These are phyloP conservation scores for Cladophialophora exuberans DNA, from an alignment of 2,329 filamentous ascomycete species.

Conservation along the genomic window DNA sequence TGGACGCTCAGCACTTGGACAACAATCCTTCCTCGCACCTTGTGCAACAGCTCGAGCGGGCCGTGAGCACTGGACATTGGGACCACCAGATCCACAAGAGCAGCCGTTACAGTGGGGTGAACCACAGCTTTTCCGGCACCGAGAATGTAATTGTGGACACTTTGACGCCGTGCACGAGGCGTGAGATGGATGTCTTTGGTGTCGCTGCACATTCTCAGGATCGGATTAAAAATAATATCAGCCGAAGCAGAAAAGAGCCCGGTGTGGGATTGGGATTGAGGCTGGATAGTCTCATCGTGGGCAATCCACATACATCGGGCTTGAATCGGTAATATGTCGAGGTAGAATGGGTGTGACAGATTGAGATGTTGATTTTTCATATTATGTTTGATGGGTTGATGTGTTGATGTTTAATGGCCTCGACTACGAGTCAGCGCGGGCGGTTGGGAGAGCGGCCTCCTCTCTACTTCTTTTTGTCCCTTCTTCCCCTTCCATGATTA, in stretches of 20 bases:
- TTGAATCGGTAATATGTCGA: too few relatives aligned
- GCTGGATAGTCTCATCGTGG: not conserved
- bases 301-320: not conserved
- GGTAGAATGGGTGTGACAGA: too few relatives aligned
- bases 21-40: conserved; percentile 1
- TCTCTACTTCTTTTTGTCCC: not conserved
- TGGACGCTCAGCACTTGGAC: not conserved
- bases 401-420: not conserved
- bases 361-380: too few relatives aligned
- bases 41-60: conserved; percentile 22
- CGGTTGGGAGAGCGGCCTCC: not conserved
- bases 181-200: conserved; percentile 4
- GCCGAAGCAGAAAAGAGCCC: not conserved
- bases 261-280: not conserved
- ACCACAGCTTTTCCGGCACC: too few relatives aligned
- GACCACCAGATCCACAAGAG: not conserved
- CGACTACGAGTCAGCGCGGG: not conserved
- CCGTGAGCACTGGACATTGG: conserved; percentile 17
- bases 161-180: not conserved
- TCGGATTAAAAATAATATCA: too few relatives aligned
- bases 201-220: not conserved
- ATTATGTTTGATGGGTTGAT: too few relatives aligned
- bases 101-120: not conserved
- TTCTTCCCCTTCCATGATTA: not conserved
- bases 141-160: too few relatives aligned